phyloP scores from a whole-genome alignment of 1,284 basidiomycete genomes.

The Tilletia walkeri region DNA sequence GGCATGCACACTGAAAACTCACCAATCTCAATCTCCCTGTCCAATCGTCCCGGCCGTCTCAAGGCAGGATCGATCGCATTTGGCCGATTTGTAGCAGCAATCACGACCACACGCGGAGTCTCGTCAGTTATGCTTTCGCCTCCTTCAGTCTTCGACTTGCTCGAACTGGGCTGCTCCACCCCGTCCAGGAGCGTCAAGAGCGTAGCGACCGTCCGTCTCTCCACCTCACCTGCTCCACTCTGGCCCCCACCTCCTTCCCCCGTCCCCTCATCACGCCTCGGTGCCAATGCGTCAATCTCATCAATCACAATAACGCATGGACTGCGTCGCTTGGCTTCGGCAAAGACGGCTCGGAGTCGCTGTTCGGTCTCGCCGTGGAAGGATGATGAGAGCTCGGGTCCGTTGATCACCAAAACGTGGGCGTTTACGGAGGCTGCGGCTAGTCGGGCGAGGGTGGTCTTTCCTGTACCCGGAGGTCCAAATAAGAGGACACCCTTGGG shows the following conservation, averaged over 20 bases:
- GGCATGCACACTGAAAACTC: constrained; percentile 31
- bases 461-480: constrained; percentile 56
- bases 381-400: constrained; percentile 87
- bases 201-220: constrained; percentile 91
- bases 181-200: constrained; percentile 93
- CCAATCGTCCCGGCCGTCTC: constrained; percentile 87
- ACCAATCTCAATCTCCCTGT: constrained; percentile 96
- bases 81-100: constrained; percentile 94
- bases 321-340: constrained; percentile 73
- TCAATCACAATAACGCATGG: constrained; percentile 87
- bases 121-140: background rate
- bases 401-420: constrained; percentile 67
- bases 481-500: constrained; percentile 53
- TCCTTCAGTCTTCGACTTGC: constrained; percentile 16
- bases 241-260: constrained; percentile 34
- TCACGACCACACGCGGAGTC: constrained; percentile 75
- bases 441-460: constrained; percentile 52
- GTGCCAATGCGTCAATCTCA: constrained; percentile 93
- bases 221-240: constrained; percentile 67
- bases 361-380: constrained; percentile 97
- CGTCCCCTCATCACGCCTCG: constrained; percentile 75
- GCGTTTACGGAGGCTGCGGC: constrained; percentile 46
- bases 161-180: constrained; percentile 59
- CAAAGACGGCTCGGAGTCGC: constrained; percentile 82
- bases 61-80: constrained; percentile 96